phyloP scores from a whole-genome alignment of 306 rosid species.

The Lathyrus tuberosus region DNA sequence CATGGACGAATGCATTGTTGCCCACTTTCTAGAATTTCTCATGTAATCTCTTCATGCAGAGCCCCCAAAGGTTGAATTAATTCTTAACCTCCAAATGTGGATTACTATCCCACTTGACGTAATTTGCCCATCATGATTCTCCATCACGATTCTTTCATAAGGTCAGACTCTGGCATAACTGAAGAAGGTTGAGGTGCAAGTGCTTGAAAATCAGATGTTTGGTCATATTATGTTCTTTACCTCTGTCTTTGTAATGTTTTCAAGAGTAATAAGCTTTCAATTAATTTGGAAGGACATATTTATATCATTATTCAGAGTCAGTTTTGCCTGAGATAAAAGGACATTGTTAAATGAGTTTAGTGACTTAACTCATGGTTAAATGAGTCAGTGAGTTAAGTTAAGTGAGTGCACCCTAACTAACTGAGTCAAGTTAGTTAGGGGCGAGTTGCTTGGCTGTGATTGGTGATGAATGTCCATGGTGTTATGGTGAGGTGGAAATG shows the following conservation, averaged over 20 bases:
- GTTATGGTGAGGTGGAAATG: too few relatives aligned
- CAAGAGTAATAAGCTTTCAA: too few relatives aligned
- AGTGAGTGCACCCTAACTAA: too few relatives aligned
- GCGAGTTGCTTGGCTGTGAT: too few relatives aligned
- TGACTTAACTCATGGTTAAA: too few relatives aligned
- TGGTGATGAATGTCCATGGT: too few relatives aligned
- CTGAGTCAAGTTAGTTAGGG: too few relatives aligned
- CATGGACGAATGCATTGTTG: slow-evolving; percentile 13
- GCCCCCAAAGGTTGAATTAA: slow-evolving; percentile 31
- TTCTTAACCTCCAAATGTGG: slow-evolving; percentile 36
- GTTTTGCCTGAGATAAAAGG: too few relatives aligned
- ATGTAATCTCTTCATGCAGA: slow-evolving; percentile 37
- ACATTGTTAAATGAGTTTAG: too few relatives aligned
- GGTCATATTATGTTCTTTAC: background rate
- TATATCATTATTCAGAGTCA: too few relatives aligned
- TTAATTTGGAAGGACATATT: too few relatives aligned
- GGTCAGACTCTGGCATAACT: background rate
- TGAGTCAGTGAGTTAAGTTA: too few relatives aligned
- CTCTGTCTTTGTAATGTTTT: slow-evolving; percentile 3
- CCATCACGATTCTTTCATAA: background rate
- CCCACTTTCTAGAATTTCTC: slow-evolving; percentile 28
- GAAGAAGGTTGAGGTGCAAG: slow-evolving; percentile 29
- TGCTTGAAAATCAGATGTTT: slow-evolving; percentile 31
- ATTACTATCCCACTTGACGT: slow-evolving; percentile 29
- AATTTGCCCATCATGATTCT: slow-evolving; percentile 6